Evolutionary conservation across 1,284 basidiomycete species (phyloP).

Genomic region (Meira nashicola): DNA sequence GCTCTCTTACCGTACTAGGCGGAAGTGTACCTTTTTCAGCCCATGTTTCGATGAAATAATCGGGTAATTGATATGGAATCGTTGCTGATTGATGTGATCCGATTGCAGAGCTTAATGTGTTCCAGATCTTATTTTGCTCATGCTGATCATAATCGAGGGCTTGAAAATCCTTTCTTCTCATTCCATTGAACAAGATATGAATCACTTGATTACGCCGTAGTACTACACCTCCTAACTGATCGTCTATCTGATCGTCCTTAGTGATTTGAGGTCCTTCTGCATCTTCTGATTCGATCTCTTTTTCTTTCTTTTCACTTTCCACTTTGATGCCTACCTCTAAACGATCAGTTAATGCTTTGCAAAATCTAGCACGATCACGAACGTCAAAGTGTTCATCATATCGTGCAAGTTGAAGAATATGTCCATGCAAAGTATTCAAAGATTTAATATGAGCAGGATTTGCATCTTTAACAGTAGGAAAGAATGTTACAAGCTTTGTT

Average conservation of each 20-base stretch:
- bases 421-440: conserved; percentile 22
- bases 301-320: background rate
- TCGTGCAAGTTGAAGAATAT: conserved; percentile 37
- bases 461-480: conserved; percentile 15
- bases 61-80: background rate
- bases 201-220: conserved; percentile 20
- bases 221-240: conserved; percentile 15
- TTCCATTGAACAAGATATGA: conserved; percentile 17
- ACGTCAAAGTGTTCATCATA: conserved; percentile 42
- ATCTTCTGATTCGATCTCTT: background rate
- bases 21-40: background rate
- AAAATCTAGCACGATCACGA: conserved; percentile 42
- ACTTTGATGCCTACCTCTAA: background rate
- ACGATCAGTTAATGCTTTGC: conserved; percentile 31
- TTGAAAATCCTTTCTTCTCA: too few species aligned
- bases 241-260: background rate
- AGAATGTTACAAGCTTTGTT: conserved; percentile 32
- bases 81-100: background rate
- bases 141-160: background rate
- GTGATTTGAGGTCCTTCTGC: conserved; percentile 18
- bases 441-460: background rate
- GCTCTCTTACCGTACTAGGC: conserved; percentile 2
- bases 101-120: background rate
- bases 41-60: background rate
- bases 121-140: background rate